Evolutionary conservation across 2,329 filamentous ascomycete genomes (phyloP).

Genomic region (Albophoma yamanashiensis): DNA sequence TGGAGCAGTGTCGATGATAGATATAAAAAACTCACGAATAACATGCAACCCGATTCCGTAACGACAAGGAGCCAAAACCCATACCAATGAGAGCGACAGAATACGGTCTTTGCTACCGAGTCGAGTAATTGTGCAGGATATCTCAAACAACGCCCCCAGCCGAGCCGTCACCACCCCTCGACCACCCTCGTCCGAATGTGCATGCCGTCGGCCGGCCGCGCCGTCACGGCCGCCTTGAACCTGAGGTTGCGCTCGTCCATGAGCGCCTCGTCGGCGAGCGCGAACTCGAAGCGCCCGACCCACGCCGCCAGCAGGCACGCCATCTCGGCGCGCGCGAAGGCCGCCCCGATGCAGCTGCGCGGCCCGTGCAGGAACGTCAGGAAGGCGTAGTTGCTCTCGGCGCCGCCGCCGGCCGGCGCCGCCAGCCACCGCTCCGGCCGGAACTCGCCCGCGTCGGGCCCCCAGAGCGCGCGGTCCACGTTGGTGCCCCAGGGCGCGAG

Average conservation of each 20-base stretch:
- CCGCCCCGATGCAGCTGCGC: constrained; percentile 72
- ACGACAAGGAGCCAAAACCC: no score
- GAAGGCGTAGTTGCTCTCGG: constrained; percentile 64
- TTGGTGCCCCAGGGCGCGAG: constrained; percentile 61
- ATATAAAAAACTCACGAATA: no score
- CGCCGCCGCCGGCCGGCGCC: constrained; percentile 53
- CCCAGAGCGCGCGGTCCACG: constrained; percentile 60
- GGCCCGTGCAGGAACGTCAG: constrained; percentile 82
- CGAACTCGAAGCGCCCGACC: constrained; percentile 64
- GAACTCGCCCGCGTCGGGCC: constrained; percentile 62
- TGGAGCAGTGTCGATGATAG: no score
- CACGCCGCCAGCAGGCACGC: constrained; percentile 69
- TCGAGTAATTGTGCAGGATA: no score
- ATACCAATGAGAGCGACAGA: no score
- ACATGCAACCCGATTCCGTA: no score
- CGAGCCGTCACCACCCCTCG: constrained; percentile 41
- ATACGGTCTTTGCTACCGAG: no score
- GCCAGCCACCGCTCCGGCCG: constrained; percentile 68
- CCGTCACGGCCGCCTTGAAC: constrained; percentile 61
- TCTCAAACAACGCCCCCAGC: neutral
- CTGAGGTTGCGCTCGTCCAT: constrained; percentile 55
- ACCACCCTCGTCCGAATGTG: constrained; percentile 55
- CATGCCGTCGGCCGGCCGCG: constrained; percentile 62
- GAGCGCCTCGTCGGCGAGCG: constrained; percentile 44
- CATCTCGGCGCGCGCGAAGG: constrained; percentile 76